Base-by-base conservation (phyloP, 2,329 filamentous ascomycete species). In the Clarireedia paspali region DNA sequence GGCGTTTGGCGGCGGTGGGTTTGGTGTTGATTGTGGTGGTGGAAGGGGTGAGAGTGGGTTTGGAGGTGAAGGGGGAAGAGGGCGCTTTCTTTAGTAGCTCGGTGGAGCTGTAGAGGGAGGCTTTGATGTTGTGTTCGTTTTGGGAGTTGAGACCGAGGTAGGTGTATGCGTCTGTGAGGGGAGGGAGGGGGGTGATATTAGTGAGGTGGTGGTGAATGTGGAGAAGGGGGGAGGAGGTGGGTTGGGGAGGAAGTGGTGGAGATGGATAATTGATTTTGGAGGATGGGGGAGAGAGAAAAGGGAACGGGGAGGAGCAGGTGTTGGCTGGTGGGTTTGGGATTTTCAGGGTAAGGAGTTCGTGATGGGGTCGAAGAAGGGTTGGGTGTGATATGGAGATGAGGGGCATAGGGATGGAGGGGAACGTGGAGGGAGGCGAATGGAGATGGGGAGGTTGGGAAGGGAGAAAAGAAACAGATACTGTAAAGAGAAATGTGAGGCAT, bases 111-210 rank as follows among this genome's bases (percentile, higher is more conserved):
- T 82, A 82, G 34, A 82, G 73, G 4, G 79, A 82, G 10, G 84
- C 78, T 63, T 75, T 79, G 56, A 90, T 70, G 1, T 77, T 78
- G 76, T 80, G 89, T 1, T 75, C 69, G 66, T 89, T 89, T 0
- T 75, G 75, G 10, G 72, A 74, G 15, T 75, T 75, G 55, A 89
- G 81, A 3, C 81, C 81, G 27, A 89, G 72, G 67, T 87, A 79
- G 1, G 86, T 88, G 66, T 79, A 88, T 0, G 80, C 83, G 74
- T 89, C 85, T 83, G 20, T 20, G 20, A 53, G 1, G 5, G 4
- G 3, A 0, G 27, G 40, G 40, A 10, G 40, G 40, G n/a, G 24
- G 6, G 10, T 24, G 26, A 26, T 6, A 30, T 49, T 45, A 54
- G 39, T 17, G 39, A 2, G 30, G 20, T 14, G 14, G 5, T 4